phyloP scores from a whole-genome alignment of 2,329 filamentous ascomycete genomes.

The Botrytis byssoidea region DNA sequence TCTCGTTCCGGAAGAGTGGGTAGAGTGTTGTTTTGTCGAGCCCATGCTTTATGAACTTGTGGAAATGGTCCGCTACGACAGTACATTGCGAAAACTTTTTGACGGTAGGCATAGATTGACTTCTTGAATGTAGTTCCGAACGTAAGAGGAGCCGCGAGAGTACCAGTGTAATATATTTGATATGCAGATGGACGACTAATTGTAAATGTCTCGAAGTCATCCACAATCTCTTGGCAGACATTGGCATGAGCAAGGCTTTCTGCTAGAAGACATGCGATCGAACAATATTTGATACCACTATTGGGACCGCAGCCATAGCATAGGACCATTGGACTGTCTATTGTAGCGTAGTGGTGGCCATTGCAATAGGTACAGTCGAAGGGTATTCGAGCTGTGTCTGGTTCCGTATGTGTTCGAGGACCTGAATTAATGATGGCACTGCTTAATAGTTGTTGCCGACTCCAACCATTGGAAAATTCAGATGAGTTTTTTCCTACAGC shows the following conservation, averaged over 20 bases:
- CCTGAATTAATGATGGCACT: slow-evolving; percentile 1
- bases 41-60: slow-evolving; percentile 27
- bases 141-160: background rate
- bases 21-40: slow-evolving; percentile 19
- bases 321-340: slow-evolving; percentile 23
- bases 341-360: slow-evolving; percentile 4
- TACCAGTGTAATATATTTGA: slow-evolving; percentile 2
- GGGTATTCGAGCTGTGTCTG: background rate
- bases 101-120: slow-evolving; percentile 30
- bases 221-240: slow-evolving; percentile 24
- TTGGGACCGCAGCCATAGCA: slow-evolving; percentile 32
- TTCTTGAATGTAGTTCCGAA: background rate
- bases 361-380: slow-evolving; percentile 24
- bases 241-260: slow-evolving; percentile 28
- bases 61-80: slow-evolving; percentile 31
- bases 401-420: background rate
- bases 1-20: slow-evolving; percentile 13
- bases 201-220: background rate
- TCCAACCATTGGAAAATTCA: slow-evolving; percentile 19
- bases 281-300: slow-evolving; percentile 31
- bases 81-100: slow-evolving; percentile 33
- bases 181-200: slow-evolving; percentile 10
- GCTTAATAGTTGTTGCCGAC: background rate
- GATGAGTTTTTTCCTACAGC: background rate
- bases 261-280: slow-evolving; percentile 32